phyloP scores from a whole-genome alignment of 306 rosid species.

The Alnus glutinosa region DNA sequence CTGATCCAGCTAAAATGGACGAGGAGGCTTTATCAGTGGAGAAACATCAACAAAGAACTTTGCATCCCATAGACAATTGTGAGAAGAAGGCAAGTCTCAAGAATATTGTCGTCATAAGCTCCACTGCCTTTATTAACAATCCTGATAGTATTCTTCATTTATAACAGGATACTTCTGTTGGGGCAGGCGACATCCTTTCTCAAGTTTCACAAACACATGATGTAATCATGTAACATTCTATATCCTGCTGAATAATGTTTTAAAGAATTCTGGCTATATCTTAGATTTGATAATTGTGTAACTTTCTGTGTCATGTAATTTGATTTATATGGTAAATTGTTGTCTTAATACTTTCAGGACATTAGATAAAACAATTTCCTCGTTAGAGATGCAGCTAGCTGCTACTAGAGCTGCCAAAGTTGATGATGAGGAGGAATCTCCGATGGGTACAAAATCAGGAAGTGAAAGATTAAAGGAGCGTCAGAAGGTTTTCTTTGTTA shows the following conservation, averaged over 20 bases:
- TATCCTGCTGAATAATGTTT: slow-evolving; percentile 8
- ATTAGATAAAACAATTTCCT: slow-evolving; percentile 57
- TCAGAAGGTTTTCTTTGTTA: slow-evolving; percentile 57
- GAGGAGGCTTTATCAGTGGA: slow-evolving; percentile 33
- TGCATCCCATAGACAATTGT: slow-evolving; percentile 38
- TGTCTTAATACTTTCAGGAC: slow-evolving; percentile 36
- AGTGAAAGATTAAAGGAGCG: slow-evolving; percentile 38
- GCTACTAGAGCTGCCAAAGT: slow-evolving; percentile 54
- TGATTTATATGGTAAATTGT: background rate
- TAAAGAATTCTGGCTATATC: background rate
- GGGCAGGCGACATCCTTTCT: slow-evolving; percentile 45
- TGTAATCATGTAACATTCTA: slow-evolving; percentile 43
- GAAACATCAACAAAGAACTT: slow-evolving; percentile 29
- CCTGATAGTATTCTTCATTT: slow-evolving; percentile 16
- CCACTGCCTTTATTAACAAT: slow-evolving; percentile 2
- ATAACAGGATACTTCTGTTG: slow-evolving; percentile 44
- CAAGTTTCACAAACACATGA: slow-evolving; percentile 61
- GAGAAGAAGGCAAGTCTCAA: slow-evolving; percentile 49
- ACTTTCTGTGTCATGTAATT: slow-evolving; percentile 5
- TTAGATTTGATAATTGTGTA: background rate
- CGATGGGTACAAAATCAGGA: slow-evolving; percentile 29
- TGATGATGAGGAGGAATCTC: slow-evolving; percentile 41
- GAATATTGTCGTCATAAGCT: background rate
- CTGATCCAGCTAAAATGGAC: slow-evolving; percentile 36
- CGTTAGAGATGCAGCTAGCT: slow-evolving; percentile 62